phyloP scores from a whole-genome alignment of 2,329 filamentous ascomycete species.

The Pseudogymnoascus sp. region DNA sequence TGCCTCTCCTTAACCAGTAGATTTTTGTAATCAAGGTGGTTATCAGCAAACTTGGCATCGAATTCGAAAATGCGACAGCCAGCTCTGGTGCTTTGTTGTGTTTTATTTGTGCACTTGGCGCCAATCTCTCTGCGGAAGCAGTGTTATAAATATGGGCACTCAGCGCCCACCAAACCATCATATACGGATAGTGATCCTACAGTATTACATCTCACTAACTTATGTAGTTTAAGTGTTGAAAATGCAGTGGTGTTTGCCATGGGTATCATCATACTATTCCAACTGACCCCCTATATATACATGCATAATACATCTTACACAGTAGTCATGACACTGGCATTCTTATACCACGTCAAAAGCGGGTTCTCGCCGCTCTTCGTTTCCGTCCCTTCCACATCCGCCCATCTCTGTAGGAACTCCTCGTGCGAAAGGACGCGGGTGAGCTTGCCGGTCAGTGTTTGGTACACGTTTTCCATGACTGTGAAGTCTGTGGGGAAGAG shows the following conservation, averaged over 20 bases:
- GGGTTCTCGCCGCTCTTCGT: conserved; percentile 90
- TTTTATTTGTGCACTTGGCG: background rate
- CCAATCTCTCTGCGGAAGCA: background rate
- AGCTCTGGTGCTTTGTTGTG: background rate
- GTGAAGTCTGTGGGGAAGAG: conserved; percentile 95
- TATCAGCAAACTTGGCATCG: background rate
- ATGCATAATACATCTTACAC: conserved; percentile 40
- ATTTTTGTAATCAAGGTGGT: background rate
- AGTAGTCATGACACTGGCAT: conserved; percentile 86
- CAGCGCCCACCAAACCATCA: background rate
- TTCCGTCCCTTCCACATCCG: conserved; percentile 80
- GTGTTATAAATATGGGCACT: background rate
- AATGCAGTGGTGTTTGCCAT: background rate
- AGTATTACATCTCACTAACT: background rate
- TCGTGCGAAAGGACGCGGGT: conserved; percentile 80
- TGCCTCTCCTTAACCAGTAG: background rate
- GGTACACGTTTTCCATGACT: conserved; percentile 85
- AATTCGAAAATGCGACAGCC: background rate
- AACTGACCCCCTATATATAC: conserved; percentile 2
- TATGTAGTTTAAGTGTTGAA: background rate
- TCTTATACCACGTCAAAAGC: conserved; percentile 85
- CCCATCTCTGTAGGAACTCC: conserved; percentile 85
- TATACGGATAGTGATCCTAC: background rate
- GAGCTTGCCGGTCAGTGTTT: conserved; percentile 84
- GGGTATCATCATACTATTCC: conserved; percentile 6